Evolutionary conservation across 495 filamentous ascomycete species (phyloP).

Genomic region (Penicillium nucicola): DNA sequence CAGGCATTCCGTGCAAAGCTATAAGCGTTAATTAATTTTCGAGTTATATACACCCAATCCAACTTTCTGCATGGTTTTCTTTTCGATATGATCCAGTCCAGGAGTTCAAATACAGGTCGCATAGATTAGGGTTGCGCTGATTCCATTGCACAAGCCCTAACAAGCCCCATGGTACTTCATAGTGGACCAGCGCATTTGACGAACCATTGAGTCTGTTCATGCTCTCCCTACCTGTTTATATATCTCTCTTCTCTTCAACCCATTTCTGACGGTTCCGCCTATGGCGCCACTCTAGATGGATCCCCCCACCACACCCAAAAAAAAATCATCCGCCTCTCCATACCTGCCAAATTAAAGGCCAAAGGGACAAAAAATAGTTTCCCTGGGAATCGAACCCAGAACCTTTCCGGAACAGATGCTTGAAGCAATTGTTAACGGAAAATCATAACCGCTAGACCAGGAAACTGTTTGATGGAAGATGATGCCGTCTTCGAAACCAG

Average conservation of each 20-base stretch:
- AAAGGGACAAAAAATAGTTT: slow-evolving; percentile 12
- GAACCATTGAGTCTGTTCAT: too few species aligned
- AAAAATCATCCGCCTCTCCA: not conserved
- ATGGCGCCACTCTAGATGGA: not conserved
- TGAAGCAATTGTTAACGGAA: slow-evolving; percentile 9
- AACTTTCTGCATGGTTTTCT: not conserved
- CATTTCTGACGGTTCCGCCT: not conserved
- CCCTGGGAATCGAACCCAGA: slow-evolving; percentile 22
- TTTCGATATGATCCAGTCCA: too few species aligned
- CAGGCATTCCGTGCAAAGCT: slow-evolving; percentile 35
- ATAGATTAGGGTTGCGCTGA: too few species aligned
- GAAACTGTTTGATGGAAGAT: not conserved
- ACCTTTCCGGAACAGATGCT: slow-evolving; percentile 15
- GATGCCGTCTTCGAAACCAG: too few species aligned
- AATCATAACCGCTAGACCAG: slow-evolving; percentile 13
- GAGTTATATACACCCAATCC: not conserved
- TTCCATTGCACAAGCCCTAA: too few species aligned
- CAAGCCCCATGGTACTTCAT: too few species aligned
- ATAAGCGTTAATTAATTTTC: slow-evolving; percentile 8
- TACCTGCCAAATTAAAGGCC: too few species aligned
- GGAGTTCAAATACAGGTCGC: too few species aligned
- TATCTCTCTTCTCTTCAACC: too few species aligned
- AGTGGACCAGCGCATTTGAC: too few species aligned
- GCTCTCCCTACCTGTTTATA: too few species aligned
- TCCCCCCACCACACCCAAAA: not conserved